Base-by-base conservation (phyloP, 2,329 filamentous ascomycete species). In the Westerdykella aurantiaca region DNA sequence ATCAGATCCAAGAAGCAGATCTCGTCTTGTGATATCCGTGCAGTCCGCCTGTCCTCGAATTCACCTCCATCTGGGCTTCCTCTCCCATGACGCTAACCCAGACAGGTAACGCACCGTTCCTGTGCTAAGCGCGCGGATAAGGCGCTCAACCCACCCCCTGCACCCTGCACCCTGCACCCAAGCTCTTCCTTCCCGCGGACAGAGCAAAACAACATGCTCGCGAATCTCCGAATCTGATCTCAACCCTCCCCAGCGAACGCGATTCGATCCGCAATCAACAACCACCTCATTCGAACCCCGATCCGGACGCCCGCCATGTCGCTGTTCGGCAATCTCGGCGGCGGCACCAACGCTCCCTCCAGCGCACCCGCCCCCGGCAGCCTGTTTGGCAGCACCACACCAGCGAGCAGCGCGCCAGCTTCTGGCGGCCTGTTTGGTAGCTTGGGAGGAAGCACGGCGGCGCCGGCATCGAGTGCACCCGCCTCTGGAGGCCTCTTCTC, bases 291-390 rank as follows among this genome's bases (percentile, higher is more conserved):
- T 52, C 47, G 37, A 6, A 21, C 18, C 12, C 39, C 42, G 43
- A 23, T 43, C 23, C 31, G 42, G 16, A 39, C 23, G 49, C 42
- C 47, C 55, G 56, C 46, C 53, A 64, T 64, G 61, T 61, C 49
- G 41, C 56, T 66, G 17, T 66, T 68, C 52, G 56, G 57, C 34
- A 56, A 56, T 47, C 48, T 60, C 42, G 57, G 59, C 38, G 56
- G 50, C 50, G 42, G 46, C 12, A 46, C 40, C 33, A 60, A 58
- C 52, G 61, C 62, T 40, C 52, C 59, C 22, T 58, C 61, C 14
- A 56, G 52, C 42, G 59, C 37, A 16, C 29, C 47, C 14, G 25
- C 53, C n/a, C 21, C 56, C 4, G 49, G 53, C 11, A 50, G 51
- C 29, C 49, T 63, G 39, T 66, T 67, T 48, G 57, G 63, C 39